Base-by-base conservation (phyloP, 2,329 filamentous ascomycete species). In the Plenodomus biglobosus region DNA sequence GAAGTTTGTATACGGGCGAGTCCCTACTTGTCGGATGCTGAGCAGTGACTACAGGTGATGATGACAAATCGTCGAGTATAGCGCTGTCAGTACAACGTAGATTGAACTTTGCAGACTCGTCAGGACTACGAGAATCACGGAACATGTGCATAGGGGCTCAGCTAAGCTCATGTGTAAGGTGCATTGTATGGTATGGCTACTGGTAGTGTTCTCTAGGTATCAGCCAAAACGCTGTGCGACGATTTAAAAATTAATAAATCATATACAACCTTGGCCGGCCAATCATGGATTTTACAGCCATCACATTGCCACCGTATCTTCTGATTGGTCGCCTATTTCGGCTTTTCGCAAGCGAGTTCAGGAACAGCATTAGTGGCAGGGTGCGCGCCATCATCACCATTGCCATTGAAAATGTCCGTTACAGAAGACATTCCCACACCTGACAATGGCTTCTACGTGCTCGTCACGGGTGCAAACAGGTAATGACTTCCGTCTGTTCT, bases 381-480 rank as follows among this genome's bases (percentile, higher is more conserved):
- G 44, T 19, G 42, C 18, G 13, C 32, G n/a, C n/a, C 42, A 42
- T 39, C 40, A 30, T 43, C 48, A 22, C 21, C 36, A 30, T 15
- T 18, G 40, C 15, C 35, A 35, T n/a, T n/a, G 37, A 53, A 48
- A 16, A 66, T 66, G 63, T 38, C 59, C 18, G 30, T 27, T 11
- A 35, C 45, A 42, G 50, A 59, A 50, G 59, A 67, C 48, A 52
- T 53, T 19, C 56, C 61, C 21, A 59, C 53, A 38, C 64, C 60
- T 17, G 60, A 65, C 3, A 65, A 71, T 62, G 64, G 62, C 38
- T 77, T 75, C 53, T 75, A 78, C 66, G 83, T 90, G 8, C 77
- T 96, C 34, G 83, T 96, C 35, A 95, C 90, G 0, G 90, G 90
- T 44, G 88, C 89, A 30, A 95, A 95, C 73, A 92, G 89, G 90